Base-by-base conservation (phyloP, 768 basidiomycete species). In the Boletellus sp. region DNA sequence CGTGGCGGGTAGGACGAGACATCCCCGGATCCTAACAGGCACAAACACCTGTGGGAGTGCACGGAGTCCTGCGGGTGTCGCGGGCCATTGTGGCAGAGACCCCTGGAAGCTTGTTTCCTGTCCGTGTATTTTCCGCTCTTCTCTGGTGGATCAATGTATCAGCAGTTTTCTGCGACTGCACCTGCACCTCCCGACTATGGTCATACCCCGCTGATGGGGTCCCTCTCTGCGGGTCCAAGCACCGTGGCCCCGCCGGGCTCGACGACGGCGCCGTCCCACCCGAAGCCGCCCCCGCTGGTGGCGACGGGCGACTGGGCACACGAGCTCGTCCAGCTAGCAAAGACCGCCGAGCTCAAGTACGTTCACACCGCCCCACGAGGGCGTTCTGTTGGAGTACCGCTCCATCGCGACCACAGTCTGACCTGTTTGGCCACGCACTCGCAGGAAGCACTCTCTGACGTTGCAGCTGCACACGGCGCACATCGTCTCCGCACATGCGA, bases 271-370 rank as follows among this genome's bases (percentile, higher is more conserved):
- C 28, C 40, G 22, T 7, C 50, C 39, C 65, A 63, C 19, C 65
- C 53, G 28, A 67, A 63, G 36, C 54, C 69, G n/a, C 59, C 61
- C 6, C 81, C 84, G n/a, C 69, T 90, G 44, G 76, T 92, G 42
- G 87, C 90, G 4, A 84, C 81, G 17, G 90, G 88, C 9, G 88
- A 91, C 66, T 92, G 90, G 90, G 90, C 87, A 23, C 86, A 85
- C 58, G 87, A 90, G 67, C 77, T 92, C 37, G 85, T 92, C 28
- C 87, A 91, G 45, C 77, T 92, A 11, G 90, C 90, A 6, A 91
- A 88, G 72, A 89, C 87, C 1, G 90, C 90, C 9, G 90, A 92
- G 64, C 77, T 92, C 61, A 92, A 92, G 90, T 92, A 66, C 58
- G 87, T 78, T 47, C 34, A 39, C 42, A 15, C 26, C 17, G 22